Percentiles rank a stretch among this genome's conserved stretches.
Conservation (phyloP, 1,284 basidiomycete genomes). For the Pyrrhoderma lamaoense region DNA sequence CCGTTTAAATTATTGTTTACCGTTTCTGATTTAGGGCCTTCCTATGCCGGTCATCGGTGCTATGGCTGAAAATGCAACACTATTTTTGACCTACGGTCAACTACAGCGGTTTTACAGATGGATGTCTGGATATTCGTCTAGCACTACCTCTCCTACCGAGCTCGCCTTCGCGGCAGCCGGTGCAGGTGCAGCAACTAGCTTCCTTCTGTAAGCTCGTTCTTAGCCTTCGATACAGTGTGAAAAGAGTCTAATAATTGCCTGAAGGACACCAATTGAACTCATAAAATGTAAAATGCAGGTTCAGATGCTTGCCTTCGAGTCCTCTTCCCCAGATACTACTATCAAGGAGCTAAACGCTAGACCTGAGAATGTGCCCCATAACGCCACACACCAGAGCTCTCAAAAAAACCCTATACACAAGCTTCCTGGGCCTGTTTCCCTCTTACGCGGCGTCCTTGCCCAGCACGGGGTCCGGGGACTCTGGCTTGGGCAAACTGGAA, state of each 20-base stretch:
- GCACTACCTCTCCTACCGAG: slow-evolving; percentile 51
- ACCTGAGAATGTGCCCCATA: too few species aligned
- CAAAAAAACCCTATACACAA: slow-evolving; percentile 22
- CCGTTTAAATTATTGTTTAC: neutral
- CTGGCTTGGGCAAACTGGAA: slow-evolving; percentile 85
- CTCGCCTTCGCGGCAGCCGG: slow-evolving; percentile 72
- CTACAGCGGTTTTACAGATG: slow-evolving; percentile 64
- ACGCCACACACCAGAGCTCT: slow-evolving; percentile 29
- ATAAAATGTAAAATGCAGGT: slow-evolving; percentile 97
- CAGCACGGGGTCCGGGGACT: slow-evolving; percentile 68
- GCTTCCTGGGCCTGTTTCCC: slow-evolving; percentile 60
- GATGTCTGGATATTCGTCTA: slow-evolving; percentile 27
- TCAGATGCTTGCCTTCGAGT: slow-evolving; percentile 54
- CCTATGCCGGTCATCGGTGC: slow-evolving; percentile 85
- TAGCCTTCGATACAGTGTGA: neutral
- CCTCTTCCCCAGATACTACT: slow-evolving; percentile 22
- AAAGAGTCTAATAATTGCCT: neutral
- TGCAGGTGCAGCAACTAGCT: slow-evolving; percentile 76
- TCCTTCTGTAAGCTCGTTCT: slow-evolving; percentile 54
- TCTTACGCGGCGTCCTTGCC: slow-evolving; percentile 59
- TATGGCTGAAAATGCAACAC: slow-evolving; percentile 84
- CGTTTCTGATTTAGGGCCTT: slow-evolving; percentile 75
- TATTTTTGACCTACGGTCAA: slow-evolving; percentile 84
- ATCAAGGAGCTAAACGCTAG: slow-evolving; percentile 22
- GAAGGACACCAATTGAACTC: slow-evolving; percentile 82